Evolutionary conservation across 1,139 yeast species (phyloP), one percentile per base, ranked within the genome.

Genomic region (Hansenula lynferdii): DNA sequence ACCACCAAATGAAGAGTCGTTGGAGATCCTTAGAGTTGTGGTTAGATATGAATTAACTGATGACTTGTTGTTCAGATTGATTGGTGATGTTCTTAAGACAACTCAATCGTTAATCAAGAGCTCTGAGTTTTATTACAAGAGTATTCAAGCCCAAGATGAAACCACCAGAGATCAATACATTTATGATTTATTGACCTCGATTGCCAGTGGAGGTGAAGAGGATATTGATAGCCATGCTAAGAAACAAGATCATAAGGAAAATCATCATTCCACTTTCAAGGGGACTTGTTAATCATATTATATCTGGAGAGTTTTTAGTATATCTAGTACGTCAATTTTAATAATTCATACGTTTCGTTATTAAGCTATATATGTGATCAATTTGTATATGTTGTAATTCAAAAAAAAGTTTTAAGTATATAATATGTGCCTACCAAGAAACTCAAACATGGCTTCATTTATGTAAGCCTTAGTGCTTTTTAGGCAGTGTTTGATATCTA

Each of bases 1-100:
- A 51, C 95, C 96, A 25, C 80, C 85, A 22, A 53, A 57, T 28
- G 70, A 67, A 37, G 69, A 66, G 30, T 50, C 43, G 10, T 57
- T 61, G 29, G 96, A 89, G 60, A 83, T 87, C 42, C 69, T 89
- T 49, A 75, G 97, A 57, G 89, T 89, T 19, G 97, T 89, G 23
- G 90, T 86, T 36, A 76, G 95, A 53, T 75, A 75, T 50, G 79
- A 83, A 35, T 65, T 89, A 57, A 72, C 85, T 25, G 69, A 83
- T 48, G 89, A 84, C 57, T 65, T 89, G 52, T 69, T 89, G 39
- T 87, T 84, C 51, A 76, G 80, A 56, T 69, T 87, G 53, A 72
- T 86, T 73, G 67, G 66, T 43, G 95, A 84, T 54, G 72, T 82
- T 39, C 70, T 79, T 40, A 67, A 66, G 32, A 70, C 75, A 31